Base-by-base conservation (phyloP, 2,329 filamentous ascomycete species). In the Blastomyces emzantsi region DNA sequence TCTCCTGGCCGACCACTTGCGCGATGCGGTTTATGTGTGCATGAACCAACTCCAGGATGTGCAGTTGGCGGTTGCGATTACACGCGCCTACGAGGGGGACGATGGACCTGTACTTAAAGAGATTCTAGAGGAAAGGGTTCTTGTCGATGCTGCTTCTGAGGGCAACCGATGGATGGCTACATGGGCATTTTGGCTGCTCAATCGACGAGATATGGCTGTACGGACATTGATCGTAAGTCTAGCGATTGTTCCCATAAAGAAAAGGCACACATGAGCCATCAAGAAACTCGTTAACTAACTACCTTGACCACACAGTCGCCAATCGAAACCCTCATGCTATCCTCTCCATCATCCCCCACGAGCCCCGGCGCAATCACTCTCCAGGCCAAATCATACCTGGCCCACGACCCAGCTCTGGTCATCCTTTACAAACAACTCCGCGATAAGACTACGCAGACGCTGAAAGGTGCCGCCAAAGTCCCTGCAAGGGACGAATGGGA, bases 141-240 rank as follows among this genome's bases (percentile, higher is more conserved):
- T 97, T 0, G 84, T 87, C 0, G 78, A 90, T 66, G 94, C 94
- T 22, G 86, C 89, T 0, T 83, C 86, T 51, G 87, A 93, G 67
- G 91, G 91, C 2, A 93, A 99, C 72, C 84, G 93, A 64, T 99
- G 94, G 93, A 84, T 96, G 64, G 90, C 92, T 13, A 94, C 90
- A 0, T 99, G 94, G 94, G 90, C 90, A 2, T 96, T 96, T 73
- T 96, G 91, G 88, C 90, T 96, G 82, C 81, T 97, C 5, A 86
- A 86, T 47, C 84, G 89, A 66, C 85, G 87, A 65, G 90, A 95
- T 68, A 89, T 92, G 81, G 90, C 93, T 6, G 91, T 97, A 7
- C 85, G 90, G 61, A 86, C 89, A 7, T 80, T 99, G 3, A 88
- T 96, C 69, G 88, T 91, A 77, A 80, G 87, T 73, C 17, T 8